phyloP scores from a whole-genome alignment of 2,329 filamentous ascomycete species.

The Blastomyces parvus region DNA sequence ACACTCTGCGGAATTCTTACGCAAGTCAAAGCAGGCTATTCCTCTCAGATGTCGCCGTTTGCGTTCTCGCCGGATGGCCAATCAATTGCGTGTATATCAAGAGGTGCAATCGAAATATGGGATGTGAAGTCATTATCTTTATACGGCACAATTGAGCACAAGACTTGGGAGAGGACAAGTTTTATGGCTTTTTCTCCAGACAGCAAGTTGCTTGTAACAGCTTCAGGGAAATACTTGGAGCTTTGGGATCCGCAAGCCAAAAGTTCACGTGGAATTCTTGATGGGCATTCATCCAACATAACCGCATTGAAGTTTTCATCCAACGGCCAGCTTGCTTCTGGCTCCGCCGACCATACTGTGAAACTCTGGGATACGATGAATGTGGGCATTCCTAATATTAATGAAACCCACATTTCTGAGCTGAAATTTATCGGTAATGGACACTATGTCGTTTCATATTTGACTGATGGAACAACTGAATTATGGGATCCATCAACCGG shows the following conservation, averaged over 20 bases:
- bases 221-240: background rate
- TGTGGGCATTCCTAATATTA: background rate
- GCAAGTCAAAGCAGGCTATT: background rate
- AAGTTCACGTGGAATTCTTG: background rate
- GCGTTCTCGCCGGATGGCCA: background rate
- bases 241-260: background rate
- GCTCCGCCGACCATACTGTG: constrained; percentile 10
- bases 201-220: background rate
- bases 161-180: background rate
- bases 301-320: constrained; percentile 6
- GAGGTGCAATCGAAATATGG: background rate
- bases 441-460: background rate
- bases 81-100: background rate
- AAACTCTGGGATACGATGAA: constrained; percentile 5
- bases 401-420: background rate
- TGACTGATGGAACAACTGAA: background rate
- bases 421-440: background rate
- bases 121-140: background rate
- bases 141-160: background rate
- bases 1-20: background rate
- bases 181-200: background rate
- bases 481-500: background rate
- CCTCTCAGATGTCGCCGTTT: constrained; percentile 1
- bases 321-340: constrained; percentile 9
- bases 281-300: background rate